Base-by-base conservation (phyloP, 1,284 basidiomycete genomes). In the Puccinia coronata region DNA sequence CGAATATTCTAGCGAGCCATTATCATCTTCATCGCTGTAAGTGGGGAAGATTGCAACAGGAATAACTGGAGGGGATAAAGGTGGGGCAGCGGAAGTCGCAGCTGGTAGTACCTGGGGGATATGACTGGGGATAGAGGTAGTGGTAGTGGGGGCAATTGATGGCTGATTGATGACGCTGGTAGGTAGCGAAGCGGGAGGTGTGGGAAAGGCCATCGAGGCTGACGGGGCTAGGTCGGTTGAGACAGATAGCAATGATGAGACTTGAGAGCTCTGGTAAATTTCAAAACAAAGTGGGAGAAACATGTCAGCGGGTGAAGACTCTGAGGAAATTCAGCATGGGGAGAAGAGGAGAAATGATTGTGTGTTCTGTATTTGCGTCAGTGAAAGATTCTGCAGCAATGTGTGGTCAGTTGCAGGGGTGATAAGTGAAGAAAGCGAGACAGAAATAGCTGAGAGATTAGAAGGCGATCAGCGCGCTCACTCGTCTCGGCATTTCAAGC, bases 41-140 rank as follows among this genome's bases (percentile, higher is more conserved):
- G 71, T 81, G 11, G 80, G 71, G 34, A 81, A 75, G 28, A 81
- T 63, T 14, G 72, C 72, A 43, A 81, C 43, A 18, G 80, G 80
- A 51, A 81, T 74, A n/a, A 81, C 14, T 51, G 80, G 59, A 4
- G 71, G 63, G 25, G 71, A 49, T 43, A 49, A 9, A 28, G 39
- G 34, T 72, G 41, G n/a, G 18, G 63, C 47, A 41, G 72, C 43
- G 25, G 72, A 63, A 28, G 80, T 75, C 20, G 47, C 28, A 28
- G 59, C n/a, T 53, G 79, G 61, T 31, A 53, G 36, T 9, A 47
- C 28, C 31, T 51, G 67, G 23, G 59, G 39, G 23, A 31, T 25
- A 51, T 25, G 69, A 23, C 31, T n/a, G 28, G 34, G 69, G 78
- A 53, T 80, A 34, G 67, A 49, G n/a, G 28, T 65, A 14, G 75